Conservation (phyloP, 306 rosid species). For the Purshia tridentata region DNA sequence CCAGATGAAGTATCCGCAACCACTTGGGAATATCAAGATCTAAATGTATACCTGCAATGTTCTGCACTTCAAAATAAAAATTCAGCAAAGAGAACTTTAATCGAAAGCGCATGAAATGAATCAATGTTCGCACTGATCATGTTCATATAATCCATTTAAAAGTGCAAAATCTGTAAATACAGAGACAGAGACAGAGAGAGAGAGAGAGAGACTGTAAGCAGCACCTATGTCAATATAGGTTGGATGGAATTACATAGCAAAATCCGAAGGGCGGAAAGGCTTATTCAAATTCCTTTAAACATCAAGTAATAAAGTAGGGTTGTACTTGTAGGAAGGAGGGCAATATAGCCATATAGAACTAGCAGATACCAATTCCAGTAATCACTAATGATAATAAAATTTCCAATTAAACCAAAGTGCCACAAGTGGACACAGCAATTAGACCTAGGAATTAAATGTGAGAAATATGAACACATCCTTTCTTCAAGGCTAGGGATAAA, state of each 20-base stretch:
- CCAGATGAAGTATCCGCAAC: slow-evolving; percentile 80
- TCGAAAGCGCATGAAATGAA: not conserved
- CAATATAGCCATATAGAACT: not conserved
- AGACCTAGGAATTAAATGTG: no score
- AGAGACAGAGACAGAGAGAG: not conserved
- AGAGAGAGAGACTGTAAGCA: not conserved
- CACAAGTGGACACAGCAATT: no score
- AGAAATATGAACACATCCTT: no score
- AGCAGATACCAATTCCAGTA: not conserved
- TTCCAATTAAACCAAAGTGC: not conserved
- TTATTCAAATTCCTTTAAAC: not conserved
- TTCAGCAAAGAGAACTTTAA: slow-evolving; percentile 19
- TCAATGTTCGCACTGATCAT: not conserved
- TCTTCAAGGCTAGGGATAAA: no score
- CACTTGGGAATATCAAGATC: slow-evolving; percentile 92
- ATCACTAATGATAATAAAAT: not conserved
- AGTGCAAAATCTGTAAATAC: not conserved
- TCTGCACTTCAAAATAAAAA: slow-evolving; percentile 53
- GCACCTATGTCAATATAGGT: not conserved
- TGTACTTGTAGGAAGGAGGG: not conserved
- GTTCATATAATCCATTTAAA: not conserved
- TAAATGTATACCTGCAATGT: slow-evolving; percentile 73
- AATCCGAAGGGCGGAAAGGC: not conserved
- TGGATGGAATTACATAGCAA: not conserved
- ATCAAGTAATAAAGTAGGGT: not conserved